phyloP scores from a whole-genome alignment of 2,329 filamentous ascomycete genomes.

The Tolypocladium tropicale region DNA sequence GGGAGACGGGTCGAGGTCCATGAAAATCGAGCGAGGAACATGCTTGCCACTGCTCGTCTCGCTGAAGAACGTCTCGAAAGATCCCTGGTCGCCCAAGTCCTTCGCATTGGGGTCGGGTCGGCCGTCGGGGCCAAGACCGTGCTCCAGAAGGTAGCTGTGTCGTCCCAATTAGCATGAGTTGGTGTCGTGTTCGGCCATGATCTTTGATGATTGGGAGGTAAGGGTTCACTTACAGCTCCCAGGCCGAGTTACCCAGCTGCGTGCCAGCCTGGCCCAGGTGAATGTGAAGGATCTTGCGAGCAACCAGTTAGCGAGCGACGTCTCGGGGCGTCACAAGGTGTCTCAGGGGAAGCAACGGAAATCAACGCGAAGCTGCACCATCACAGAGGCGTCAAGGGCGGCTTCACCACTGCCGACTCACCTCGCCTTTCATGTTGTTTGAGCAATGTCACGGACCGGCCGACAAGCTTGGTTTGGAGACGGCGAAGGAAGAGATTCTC shows the following conservation, averaged over 20 bases:
- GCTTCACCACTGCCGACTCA: conserved; percentile 19
- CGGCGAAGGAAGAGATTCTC: conserved; percentile 11
- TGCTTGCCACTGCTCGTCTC: conserved; percentile 64
- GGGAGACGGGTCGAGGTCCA: conserved; percentile 62
- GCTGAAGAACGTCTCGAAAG: conserved; percentile 65
- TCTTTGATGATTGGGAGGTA: conserved; percentile 5
- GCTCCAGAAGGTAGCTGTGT: conserved; percentile 59
- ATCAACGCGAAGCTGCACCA: background rate
- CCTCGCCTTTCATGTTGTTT: conserved; percentile 47
- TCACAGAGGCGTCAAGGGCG: background rate
- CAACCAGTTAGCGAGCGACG: conserved; percentile 6
- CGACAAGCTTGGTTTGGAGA: conserved; percentile 11
- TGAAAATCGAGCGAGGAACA: conserved; percentile 61
- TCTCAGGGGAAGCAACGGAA: background rate
- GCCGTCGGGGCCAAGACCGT: conserved; percentile 56
- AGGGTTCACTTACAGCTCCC: conserved; percentile 56
- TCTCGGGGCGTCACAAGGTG: conserved; percentile 1
- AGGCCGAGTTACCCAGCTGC: conserved; percentile 66
- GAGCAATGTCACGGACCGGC: conserved; percentile 7
- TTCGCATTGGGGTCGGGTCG: conserved; percentile 50
- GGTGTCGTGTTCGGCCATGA: background rate
- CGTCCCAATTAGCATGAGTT: conserved; percentile 11
- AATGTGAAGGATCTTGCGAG: conserved; percentile 48
- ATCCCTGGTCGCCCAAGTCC: conserved; percentile 51
- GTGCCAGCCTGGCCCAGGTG: conserved; percentile 60